Base-by-base conservation (phyloP, 306 rosid species). In the Geum urbanum region DNA sequence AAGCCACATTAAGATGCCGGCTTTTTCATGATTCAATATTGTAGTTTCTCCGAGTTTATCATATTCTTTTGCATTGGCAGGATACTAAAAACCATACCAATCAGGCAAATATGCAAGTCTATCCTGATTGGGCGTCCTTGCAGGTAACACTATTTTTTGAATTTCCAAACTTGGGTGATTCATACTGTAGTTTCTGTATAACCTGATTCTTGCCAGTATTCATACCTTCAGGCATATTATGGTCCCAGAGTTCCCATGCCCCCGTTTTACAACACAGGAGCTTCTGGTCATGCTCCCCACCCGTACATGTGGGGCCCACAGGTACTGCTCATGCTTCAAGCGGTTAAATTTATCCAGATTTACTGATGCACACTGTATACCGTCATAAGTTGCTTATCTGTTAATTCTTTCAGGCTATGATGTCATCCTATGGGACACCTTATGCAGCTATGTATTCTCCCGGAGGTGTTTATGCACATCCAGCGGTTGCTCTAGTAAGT, bases 281-380 rank as follows among this genome's bases (percentile, higher is more conserved):
- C 89, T 74, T 75, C 96, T 35, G 96, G 92, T 73, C 99, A 88
- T 44, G 81, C 95, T 66, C 95, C 95, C 70, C 99, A 87, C 70
- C 96, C 99, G 57, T 94, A 87, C 73, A 88, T 94, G 89, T 91
- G 99, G 99, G 92, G 89, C 5, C 91, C 99, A 49, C 99, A 94
- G 95, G 99, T 91, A 83, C 63, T 60, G 61, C 49, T 58, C 16
- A 44, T 32, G 43, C 59, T 69, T 40, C 10, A 63, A 15, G 72
- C 64, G 58, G 71, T 51, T 56, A 27, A 43, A 73, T 66, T 22
- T 58, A 71, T 78, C 53, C 67, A 76, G 61, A 46, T 14, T 56
- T 58, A 18, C 45, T 58, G 20, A 39, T 24, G 8, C 65, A 55
- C 27, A 35, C 56, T 45, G 54, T 63, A 48, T 62, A 49, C 37